These are phyloP conservation scores for Solanum stenotomum DNA, from an alignment of 257 asterid genomes.

Conservation along the genomic window DNA sequence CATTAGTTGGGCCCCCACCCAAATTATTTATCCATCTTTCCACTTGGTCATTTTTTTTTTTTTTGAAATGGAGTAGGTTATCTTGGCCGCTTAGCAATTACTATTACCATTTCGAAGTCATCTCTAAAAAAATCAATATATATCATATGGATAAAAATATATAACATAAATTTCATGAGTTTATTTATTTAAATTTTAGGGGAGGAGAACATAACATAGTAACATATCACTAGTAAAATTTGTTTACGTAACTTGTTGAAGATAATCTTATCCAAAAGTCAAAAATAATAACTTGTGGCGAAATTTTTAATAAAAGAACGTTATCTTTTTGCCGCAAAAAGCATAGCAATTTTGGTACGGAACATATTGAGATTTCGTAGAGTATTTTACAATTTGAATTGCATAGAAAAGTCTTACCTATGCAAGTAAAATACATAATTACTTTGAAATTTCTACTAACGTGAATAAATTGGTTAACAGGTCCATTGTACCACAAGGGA, in stretches of 20 bases:
- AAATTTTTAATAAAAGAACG: background rate
- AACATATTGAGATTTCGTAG: background rate
- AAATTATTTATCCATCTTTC: background rate
- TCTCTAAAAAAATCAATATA: background rate
- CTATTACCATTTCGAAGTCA: background rate
- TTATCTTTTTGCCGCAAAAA: background rate
- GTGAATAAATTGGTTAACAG: slow-evolving; percentile 12
- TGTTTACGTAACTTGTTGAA: background rate
- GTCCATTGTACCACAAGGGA: slow-evolving; percentile 71
- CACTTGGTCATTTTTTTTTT: background rate
- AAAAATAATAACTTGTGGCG: background rate
- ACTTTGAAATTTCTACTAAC: background rate
- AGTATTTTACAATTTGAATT: background rate
- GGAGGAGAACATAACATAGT: background rate
- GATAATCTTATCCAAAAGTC: background rate
- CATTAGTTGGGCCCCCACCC: too few species aligned
- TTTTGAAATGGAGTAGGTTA: background rate
- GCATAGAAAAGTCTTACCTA: background rate
- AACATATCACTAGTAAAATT: background rate
- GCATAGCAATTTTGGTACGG: background rate
- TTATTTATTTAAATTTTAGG: background rate
- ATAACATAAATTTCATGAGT: background rate
- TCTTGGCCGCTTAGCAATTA: background rate
- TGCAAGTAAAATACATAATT: background rate
- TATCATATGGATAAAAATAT: too few species aligned